Base-by-base conservation (phyloP, 179 eudicot species). In the Sideroxylon spinosum region DNA sequence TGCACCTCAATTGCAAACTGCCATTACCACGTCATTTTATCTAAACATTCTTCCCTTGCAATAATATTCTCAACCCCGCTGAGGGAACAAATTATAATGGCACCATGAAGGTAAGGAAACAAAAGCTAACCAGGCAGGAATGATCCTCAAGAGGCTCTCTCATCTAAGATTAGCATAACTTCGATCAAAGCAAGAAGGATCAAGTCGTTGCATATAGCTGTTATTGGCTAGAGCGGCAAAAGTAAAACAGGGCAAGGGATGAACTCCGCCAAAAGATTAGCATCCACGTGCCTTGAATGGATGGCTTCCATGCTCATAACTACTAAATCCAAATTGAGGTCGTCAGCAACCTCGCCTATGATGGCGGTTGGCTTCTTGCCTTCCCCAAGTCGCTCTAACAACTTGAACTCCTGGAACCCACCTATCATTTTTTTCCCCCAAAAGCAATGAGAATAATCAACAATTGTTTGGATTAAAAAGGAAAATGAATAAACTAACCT, bases 221-320 rank as follows among this genome's bases (percentile, higher is more conserved):
- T 25, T 23, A 12, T 6, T 67, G 37, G 26, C 77, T 81, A 90
- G 81, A 90, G 62, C 26, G 98, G 98, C 85, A 95, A 81, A 44
- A 95, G 95, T 55, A 93, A 81, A 12, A 95, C 98, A 53, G 98
- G 99, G 79, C 99, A 95, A 17, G 99, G 99, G 73, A 93, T 90
- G 86, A 95, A 95, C 87, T 95, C 99, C 0, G 91, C 99, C 60
- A 95, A 80, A 52, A 95, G 89, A 81, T 95, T 95, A 50, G 99
- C 99, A 81, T 93, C 99, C 2, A 95, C 89, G 44, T 93, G 95
- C 88, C 92, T 95, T 63, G 99, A 95, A 80, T 95, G 99, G 76
- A 95, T 90, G 49, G 99, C 98, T 83, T 95, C 98, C 99, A 95
- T 95, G 87, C 99, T 95, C 87, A 95, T 77, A 14, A 95, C 85